Evolutionary conservation across 768 basidiomycete species (phyloP).

Genomic region (Tephrocybe sp.): DNA sequence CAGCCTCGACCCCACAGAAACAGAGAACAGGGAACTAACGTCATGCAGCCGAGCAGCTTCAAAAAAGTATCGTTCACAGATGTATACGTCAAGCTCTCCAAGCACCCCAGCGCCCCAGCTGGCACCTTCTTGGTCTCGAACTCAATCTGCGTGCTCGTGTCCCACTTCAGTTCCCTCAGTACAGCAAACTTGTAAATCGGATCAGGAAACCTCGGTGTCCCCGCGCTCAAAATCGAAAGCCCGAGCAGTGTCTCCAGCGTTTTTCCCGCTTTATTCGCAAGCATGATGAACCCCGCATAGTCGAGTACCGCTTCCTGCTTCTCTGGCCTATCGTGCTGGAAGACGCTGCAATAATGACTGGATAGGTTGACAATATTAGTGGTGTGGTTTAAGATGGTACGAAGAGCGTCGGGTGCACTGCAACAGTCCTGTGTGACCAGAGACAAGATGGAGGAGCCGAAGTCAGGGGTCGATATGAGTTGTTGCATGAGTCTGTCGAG

Average conservation of each 20-base stretch:
- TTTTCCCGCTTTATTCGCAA: not conserved
- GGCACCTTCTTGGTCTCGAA: not conserved
- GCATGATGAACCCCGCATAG: no score
- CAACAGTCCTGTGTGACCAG: not conserved
- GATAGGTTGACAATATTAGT: conserved; percentile 5
- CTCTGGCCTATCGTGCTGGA: no score
- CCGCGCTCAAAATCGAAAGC: not conserved
- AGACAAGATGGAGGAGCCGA: not conserved
- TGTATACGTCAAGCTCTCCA: not conserved
- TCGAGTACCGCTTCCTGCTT: no score
- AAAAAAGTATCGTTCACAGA: conserved; percentile 6
- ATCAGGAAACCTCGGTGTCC: not conserved
- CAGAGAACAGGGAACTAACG: not conserved
- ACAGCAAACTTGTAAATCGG: conserved; percentile 5
- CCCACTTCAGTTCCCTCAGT: conserved; percentile 5
- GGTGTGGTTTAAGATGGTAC: not conserved
- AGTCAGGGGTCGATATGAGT: not conserved
- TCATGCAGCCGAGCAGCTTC: not conserved
- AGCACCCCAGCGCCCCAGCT: not conserved
- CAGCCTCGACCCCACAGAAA: not conserved
- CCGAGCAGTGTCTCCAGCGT: conserved; percentile 6
- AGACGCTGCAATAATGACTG: no score
- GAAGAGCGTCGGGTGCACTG: not conserved
- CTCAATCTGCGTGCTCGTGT: not conserved
- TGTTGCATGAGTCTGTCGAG: accelerated